Conservation (phyloP, 129 eudicot genomes). For the Glebionis coronaria region DNA sequence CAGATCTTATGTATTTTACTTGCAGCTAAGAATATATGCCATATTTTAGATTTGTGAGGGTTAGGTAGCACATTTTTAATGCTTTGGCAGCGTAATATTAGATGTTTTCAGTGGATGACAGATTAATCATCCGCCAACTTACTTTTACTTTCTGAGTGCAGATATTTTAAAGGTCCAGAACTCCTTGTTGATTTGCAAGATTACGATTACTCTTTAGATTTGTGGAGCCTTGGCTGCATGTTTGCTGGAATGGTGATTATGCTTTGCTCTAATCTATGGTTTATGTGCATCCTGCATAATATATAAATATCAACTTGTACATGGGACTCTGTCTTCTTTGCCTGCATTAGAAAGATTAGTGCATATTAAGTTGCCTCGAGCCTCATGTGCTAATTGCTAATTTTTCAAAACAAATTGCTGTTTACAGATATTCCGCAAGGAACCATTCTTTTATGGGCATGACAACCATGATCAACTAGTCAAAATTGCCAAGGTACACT, state of each 20-base stretch:
- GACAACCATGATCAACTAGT: conserved; percentile 80
- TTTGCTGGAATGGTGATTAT: conserved; percentile 83
- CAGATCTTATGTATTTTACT: background rate
- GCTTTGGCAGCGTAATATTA: too few species aligned
- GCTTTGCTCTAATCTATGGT: background rate
- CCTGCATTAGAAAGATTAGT: too few species aligned
- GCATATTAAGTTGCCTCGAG: background rate
- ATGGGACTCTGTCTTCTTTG: conserved; percentile 25
- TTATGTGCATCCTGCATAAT: background rate
- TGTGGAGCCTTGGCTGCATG: conserved; percentile 96
- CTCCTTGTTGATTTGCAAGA: conserved; percentile 81
- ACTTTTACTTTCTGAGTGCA: conserved; percentile 33
- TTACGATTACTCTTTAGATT: conserved; percentile 73
- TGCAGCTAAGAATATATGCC: background rate
- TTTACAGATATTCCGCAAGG: conserved; percentile 77
- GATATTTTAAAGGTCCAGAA: conserved; percentile 88
- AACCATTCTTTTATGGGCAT: conserved; percentile 78
- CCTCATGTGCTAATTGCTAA: conserved; percentile 14
- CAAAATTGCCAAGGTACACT: conserved; percentile 69
- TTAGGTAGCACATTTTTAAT: too few species aligned
- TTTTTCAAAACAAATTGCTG: conserved; percentile 4
- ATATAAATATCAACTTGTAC: background rate
- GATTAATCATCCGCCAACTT: background rate
- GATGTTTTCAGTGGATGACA: background rate
- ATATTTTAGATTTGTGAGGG: too few species aligned